Conservation (phyloP, 352 stramenopile species). For the Halophytophthora polymorphica region DNA sequence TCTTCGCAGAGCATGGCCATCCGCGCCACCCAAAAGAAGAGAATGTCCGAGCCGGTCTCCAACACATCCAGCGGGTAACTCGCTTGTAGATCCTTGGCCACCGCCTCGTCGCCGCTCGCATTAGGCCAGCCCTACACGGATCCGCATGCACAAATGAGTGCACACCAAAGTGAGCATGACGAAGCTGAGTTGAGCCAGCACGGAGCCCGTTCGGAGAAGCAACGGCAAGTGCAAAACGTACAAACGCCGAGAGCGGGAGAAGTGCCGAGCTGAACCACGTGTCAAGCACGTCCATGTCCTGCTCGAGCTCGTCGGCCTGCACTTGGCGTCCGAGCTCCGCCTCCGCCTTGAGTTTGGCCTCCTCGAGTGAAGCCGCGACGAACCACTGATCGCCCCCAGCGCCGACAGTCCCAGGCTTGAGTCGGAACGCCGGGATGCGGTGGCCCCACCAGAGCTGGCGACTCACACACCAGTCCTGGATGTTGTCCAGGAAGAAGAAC, state of each 20-base stretch:
- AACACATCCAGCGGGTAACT: slow-evolving; percentile 74
- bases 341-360: slow-evolving; percentile 90
- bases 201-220: slow-evolving; percentile 35
- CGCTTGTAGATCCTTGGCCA: slow-evolving; percentile 23
- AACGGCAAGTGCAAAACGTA: slow-evolving; percentile 19
- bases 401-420: slow-evolving; percentile 30
- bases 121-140: slow-evolving; percentile 91
- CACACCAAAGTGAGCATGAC: too few relatives aligned
- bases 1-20: slow-evolving; percentile 99
- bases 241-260: slow-evolving; percentile 88
- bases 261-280: slow-evolving; percentile 99
- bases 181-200: neutral
- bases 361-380: slow-evolving; percentile 90
- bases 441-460: slow-evolving; percentile 99
- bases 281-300: slow-evolving; percentile 99
- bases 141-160: neutral
- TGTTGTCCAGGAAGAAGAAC: slow-evolving; percentile 99
- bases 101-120: slow-evolving; percentile 42
- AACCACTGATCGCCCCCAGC: slow-evolving; percentile 87
- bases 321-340: slow-evolving; percentile 66
- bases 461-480: slow-evolving; percentile 98
- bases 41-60: slow-evolving; percentile 96
- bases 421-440: slow-evolving; percentile 97
- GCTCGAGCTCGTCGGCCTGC: slow-evolving; percentile 86
- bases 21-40: slow-evolving; percentile 99